These are phyloP conservation scores for Blastomyces parvus DNA, from an alignment of 2,329 filamentous ascomycete species.

Conservation along the genomic window DNA sequence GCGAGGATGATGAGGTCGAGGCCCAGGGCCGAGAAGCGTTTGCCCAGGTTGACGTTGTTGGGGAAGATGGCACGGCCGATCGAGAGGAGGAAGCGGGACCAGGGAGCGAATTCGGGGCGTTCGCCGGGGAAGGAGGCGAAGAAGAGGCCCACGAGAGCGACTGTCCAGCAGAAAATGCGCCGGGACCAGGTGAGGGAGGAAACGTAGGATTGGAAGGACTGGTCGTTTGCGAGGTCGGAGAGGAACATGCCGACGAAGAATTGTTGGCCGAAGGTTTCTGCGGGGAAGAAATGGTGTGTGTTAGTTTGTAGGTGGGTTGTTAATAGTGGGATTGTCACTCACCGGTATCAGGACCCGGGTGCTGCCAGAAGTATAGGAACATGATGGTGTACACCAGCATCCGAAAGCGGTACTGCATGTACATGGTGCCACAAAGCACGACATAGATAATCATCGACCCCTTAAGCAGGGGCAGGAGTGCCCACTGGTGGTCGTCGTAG, in stretches of 20 bases:
- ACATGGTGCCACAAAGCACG: constrained; percentile 37
- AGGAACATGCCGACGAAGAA: constrained; percentile 45
- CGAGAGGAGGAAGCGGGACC: constrained; percentile 39
- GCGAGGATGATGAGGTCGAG: constrained; percentile 43
- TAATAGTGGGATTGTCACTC: constrained; percentile 21
- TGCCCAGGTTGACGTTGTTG: constrained; percentile 34
- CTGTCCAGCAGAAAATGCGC: constrained; percentile 29
- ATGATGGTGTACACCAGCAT: constrained; percentile 37
- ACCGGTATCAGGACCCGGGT: constrained; percentile 40
- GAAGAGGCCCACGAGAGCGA: constrained; percentile 39
- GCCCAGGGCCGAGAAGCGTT: constrained; percentile 41
- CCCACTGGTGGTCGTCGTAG: constrained; percentile 49
- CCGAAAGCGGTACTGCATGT: constrained; percentile 39
- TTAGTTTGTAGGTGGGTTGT: neutral
- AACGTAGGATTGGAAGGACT: constrained; percentile 39
- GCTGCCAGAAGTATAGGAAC: constrained; percentile 42
- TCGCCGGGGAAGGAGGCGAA: constrained; percentile 44
- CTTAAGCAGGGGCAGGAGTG: constrained; percentile 38
- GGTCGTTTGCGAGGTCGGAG: constrained; percentile 42
- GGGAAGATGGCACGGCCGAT: constrained; percentile 40
- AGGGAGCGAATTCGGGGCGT: constrained; percentile 41
- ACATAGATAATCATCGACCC: constrained; percentile 41
- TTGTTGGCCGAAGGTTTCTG: constrained; percentile 47
- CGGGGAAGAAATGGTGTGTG: neutral
- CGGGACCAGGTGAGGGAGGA: constrained; percentile 33